Evolutionary conservation across 2,329 filamentous ascomycete genomes (phyloP).

Genomic region (Colletotrichum siamense): DNA sequence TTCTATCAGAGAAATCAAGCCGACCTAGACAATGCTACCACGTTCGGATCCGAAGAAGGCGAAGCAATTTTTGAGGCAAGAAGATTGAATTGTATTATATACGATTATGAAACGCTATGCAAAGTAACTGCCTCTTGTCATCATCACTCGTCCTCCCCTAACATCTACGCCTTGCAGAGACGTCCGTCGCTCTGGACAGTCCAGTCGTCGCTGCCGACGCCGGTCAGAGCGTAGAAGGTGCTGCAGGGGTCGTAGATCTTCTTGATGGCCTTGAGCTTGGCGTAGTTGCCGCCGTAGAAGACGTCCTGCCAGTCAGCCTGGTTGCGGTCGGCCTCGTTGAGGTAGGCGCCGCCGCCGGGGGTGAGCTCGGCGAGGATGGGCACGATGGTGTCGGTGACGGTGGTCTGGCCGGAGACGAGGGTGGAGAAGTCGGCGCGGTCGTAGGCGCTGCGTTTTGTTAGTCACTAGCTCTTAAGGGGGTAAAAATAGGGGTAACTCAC

Average conservation of each 20-base stretch:
- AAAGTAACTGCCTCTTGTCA: background rate
- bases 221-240: constrained; percentile 53
- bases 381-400: constrained; percentile 5
- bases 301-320: constrained; percentile 47
- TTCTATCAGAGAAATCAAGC: too few relatives aligned
- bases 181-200: constrained; percentile 29
- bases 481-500: background rate
- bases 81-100: background rate
- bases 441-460: background rate
- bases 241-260: constrained; percentile 48
- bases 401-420: background rate
- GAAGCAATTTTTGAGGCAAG: background rate
- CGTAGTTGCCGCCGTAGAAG: constrained; percentile 55
- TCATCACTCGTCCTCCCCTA: background rate
- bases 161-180: constrained; percentile 19
- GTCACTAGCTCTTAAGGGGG: background rate
- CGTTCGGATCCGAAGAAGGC: too few relatives aligned
- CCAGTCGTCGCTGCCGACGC: constrained; percentile 59
- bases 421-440: constrained; percentile 12
- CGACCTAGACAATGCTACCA: too few relatives aligned
- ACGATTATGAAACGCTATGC: background rate
- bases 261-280: constrained; percentile 48
- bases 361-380: constrained; percentile 25
- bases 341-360: constrained; percentile 48
- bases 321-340: constrained; percentile 57